Percentiles rank a stretch among this genome's conserved stretches.
Evolutionary conservation across 495 filamentous ascomycete genomes (phyloP).

Genomic region (Xylaria bambusicola): DNA sequence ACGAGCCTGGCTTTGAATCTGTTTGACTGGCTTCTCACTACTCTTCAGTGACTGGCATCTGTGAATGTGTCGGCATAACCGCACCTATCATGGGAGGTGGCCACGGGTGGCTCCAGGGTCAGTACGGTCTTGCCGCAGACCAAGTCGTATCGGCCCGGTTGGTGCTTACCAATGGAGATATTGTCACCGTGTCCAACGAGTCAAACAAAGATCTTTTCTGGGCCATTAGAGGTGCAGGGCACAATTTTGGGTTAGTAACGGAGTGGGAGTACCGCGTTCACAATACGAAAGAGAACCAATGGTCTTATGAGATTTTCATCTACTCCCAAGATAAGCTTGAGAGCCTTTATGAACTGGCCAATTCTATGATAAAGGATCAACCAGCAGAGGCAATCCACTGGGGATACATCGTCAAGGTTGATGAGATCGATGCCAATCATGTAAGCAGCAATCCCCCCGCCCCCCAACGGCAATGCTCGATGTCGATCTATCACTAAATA

Average conservation of each 20-base stretch:
- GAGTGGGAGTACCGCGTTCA: too few relatives aligned
- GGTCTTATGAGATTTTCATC: conserved; percentile 22
- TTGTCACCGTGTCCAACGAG: conserved; percentile 34
- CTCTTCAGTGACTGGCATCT: conserved; percentile 49
- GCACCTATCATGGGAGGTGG: conserved; percentile 52
- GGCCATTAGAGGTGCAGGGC: conserved; percentile 48
- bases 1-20: too few relatives aligned
- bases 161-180: conserved; percentile 35
- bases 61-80: conserved; percentile 48
- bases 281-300: too few relatives aligned
- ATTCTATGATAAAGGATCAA: conserved; percentile 11
- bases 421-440: background rate
- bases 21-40: too few relatives aligned
- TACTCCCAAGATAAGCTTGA: conserved; percentile 21
- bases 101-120: conserved; percentile 36
- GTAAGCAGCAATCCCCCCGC: background rate
- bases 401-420: conserved; percentile 18
- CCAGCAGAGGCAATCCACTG: conserved; percentile 19
- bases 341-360: conserved; percentile 9
- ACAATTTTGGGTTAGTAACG: too few relatives aligned
- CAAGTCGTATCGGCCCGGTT: conserved; percentile 34
- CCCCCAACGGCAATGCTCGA: too few relatives aligned
- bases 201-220: conserved; percentile 51
- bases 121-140: conserved; percentile 42
- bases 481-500: too few relatives aligned